A percentile compares a stretch with the other conserved stretches of the same genome.
Evolutionary conservation across 1,284 basidiomycete species (phyloP).

Genomic region (Irpex sp.): DNA sequence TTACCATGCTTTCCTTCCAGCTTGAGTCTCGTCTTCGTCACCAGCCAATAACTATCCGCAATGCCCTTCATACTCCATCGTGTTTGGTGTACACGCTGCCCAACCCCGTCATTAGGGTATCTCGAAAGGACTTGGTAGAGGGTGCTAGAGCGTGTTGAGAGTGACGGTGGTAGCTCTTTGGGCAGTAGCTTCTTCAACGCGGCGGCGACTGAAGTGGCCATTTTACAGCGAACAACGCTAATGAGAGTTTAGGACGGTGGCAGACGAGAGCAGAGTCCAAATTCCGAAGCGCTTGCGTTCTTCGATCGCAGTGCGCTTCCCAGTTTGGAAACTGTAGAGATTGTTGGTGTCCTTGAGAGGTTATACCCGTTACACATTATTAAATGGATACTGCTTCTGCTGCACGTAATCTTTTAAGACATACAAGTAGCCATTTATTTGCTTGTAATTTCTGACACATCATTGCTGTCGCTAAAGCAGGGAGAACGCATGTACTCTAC

Average conservation of each 20-base stretch:
- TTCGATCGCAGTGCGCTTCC: not conserved
- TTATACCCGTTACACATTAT: no score
- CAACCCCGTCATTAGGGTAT: conserved; percentile 62
- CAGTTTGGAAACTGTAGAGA: not conserved
- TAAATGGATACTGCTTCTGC: no score
- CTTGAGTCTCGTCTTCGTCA: conserved; percentile 68
- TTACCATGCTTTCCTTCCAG: conserved; percentile 69
- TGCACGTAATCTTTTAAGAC: no score
- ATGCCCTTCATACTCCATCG: conserved; percentile 73
- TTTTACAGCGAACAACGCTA: conserved; percentile 2
- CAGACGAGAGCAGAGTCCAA: not conserved
- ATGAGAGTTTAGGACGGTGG: not conserved
- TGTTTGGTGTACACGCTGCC: conserved; percentile 62
- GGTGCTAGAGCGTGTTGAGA: conserved; percentile 51
- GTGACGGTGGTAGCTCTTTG: conserved; percentile 49
- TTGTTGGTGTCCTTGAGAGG: not conserved
- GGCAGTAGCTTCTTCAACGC: conserved; percentile 56
- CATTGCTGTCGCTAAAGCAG: no score
- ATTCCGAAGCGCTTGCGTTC: not conserved
- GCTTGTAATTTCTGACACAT: no score
- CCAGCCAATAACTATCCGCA: conserved; percentile 63
- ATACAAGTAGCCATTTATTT: no score
- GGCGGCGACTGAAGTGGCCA: conserved; percentile 28
- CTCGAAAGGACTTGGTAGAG: conserved; percentile 71
- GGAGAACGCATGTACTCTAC: no score